Evolutionary conservation across 2,329 filamentous ascomycete genomes (phyloP).

Genomic region (Colletotrichum camelliae): DNA sequence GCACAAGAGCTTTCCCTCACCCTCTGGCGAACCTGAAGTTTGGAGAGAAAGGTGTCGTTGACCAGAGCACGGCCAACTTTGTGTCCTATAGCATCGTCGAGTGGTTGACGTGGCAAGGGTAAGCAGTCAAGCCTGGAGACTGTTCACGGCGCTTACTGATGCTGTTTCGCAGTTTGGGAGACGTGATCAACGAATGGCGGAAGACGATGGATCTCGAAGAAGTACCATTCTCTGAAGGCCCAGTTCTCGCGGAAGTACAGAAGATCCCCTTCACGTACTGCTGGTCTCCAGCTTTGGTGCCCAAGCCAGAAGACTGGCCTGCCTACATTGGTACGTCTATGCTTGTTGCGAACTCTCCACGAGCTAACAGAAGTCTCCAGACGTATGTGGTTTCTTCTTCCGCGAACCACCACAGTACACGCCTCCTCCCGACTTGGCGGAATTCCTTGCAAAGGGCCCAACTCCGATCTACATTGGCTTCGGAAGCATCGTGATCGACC

Average conservation of each 20-base stretch:
- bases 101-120: slow-evolving; percentile 79
- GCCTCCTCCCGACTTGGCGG: slow-evolving; percentile 57
- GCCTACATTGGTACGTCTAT: slow-evolving; percentile 55
- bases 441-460: slow-evolving; percentile 62
- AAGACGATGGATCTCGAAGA: slow-evolving; percentile 69
- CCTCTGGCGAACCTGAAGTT: slow-evolving; percentile 75
- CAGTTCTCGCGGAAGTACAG: slow-evolving; percentile 70
- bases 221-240: slow-evolving; percentile 73
- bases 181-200: slow-evolving; percentile 77
- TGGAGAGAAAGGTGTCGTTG: slow-evolving; percentile 47
- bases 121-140: not conserved
- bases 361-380: not conserved
- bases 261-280: slow-evolving; percentile 79
- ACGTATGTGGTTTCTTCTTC: slow-evolving; percentile 28
- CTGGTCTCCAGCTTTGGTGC: slow-evolving; percentile 73
- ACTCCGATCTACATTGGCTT: slow-evolving; percentile 22
- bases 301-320: slow-evolving; percentile 71
- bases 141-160: not conserved
- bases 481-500: slow-evolving; percentile 22
- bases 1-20: slow-evolving; percentile 75
- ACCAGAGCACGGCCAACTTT: slow-evolving; percentile 69
- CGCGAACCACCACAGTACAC: slow-evolving; percentile 32
- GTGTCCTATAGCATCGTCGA: slow-evolving; percentile 76
- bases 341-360: too few relatives aligned
- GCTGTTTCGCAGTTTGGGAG: slow-evolving; percentile 55